Base-by-base conservation (phyloP, 495 filamentous ascomycete species). In the Letharia columbiana region DNA sequence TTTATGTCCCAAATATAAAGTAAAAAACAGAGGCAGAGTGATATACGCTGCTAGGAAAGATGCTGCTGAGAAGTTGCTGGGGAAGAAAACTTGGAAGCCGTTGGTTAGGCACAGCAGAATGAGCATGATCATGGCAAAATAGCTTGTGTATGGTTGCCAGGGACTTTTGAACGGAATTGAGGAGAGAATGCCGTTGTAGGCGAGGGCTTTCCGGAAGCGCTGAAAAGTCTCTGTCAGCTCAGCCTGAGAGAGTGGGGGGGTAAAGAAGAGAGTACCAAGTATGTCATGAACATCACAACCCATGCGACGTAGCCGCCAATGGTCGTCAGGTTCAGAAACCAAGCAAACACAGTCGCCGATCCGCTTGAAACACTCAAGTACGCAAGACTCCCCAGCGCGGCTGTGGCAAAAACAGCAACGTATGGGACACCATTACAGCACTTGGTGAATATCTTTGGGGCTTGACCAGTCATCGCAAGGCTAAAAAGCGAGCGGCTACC, bases 281-380 rank as follows among this genome's bases (percentile, higher is more conserved):
- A 76, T 11, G 71, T 71, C 28, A 79, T 68, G 17, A 69, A 68
- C 23, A 76, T 66, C 5, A 76, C 50, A 12, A 77, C 66, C 69
- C 67, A 82, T 6, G 76, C 76, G 23, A 82, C 62, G 11, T 91
- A 80, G 56, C 89, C 89, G 72, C 91, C 90, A 70, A 92, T 89
- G 44, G 87, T 90, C 42, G 87, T 87, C 41, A 96, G 80, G 72
- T 92, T 91, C 67, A 94, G 87, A 67, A 96, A 94, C 81, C 93
- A 94, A 33, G 77, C 80, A 74, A 96, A 96, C 4, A 96, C 89
- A 0, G 75, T 79, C 63, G 81, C 81, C 0, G 89, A 85, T 69
- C 84, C 83, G 68, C 80, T 84, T 62, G 82, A 81, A 0, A 91
- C 88, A 73, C 91, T 92, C 80, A 96, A 83, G 77, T 86, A 93